phyloP scores from a whole-genome alignment of 192 early-diverging fungal genomes.

The Coemansia sp. region DNA sequence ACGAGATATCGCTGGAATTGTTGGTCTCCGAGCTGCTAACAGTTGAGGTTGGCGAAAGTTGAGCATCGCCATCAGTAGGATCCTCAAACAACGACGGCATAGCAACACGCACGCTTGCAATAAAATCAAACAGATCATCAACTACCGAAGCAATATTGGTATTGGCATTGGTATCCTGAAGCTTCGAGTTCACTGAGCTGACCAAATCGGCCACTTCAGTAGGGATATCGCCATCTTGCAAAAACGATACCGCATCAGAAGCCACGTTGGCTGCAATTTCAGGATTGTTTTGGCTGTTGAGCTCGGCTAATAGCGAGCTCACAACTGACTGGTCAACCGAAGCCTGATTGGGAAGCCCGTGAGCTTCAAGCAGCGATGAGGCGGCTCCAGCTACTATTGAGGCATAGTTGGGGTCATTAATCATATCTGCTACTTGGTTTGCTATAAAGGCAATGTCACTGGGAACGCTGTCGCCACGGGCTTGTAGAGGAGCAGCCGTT shows the following conservation, averaged over 20 bases:
- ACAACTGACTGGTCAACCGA: neutral
- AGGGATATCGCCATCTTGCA: neutral
- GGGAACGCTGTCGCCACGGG: neutral
- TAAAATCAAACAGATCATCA: neutral
- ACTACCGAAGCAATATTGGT: conserved; percentile 5
- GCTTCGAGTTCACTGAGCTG: neutral
- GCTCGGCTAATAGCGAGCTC: neutral
- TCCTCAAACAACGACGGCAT: conserved; percentile 5
- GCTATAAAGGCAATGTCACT: neutral
- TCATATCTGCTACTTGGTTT: neutral
- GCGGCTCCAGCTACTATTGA: neutral
- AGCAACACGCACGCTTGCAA: neutral
- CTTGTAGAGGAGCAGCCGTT: neutral
- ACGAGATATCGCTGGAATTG: too few species aligned
- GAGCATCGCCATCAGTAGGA: neutral
- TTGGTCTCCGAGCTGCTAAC: too few species aligned
- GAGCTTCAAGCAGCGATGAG: neutral
- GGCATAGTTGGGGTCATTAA: neutral
- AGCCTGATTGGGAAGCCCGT: neutral
- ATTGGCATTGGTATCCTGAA: conserved; percentile 1
- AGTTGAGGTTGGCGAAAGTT: too few species aligned
- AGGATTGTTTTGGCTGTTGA: conserved; percentile 1
- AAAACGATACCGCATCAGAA: neutral
- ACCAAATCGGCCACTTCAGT: neutral
- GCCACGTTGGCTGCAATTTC: neutral